These are phyloP conservation scores for Fusarium robinianum DNA, from an alignment of 2,329 filamentous ascomycete genomes.

Conservation along the genomic window DNA sequence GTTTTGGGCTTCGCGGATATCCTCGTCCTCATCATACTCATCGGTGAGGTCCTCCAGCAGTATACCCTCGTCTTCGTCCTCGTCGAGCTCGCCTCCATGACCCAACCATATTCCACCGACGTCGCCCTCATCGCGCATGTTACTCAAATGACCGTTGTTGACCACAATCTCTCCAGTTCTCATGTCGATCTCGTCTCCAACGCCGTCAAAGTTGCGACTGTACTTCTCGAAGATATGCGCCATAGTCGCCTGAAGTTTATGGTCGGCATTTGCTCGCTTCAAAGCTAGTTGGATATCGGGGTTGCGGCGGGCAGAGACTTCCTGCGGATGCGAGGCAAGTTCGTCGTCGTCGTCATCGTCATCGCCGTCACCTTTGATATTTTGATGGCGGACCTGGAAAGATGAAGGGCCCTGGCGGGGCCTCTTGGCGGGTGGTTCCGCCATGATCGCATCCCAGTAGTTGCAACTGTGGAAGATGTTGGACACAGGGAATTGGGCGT, in stretches of 20 bases:
- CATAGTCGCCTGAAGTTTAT: conserved; percentile 78
- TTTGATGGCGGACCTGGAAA: conserved; percentile 35
- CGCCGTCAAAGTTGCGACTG: conserved; percentile 75
- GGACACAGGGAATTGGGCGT: neutral
- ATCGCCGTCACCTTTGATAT: too few species aligned
- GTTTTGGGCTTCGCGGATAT: conserved; percentile 15
- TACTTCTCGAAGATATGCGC: conserved; percentile 92
- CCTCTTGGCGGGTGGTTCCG: conserved; percentile 64
- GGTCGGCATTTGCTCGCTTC: conserved; percentile 68
- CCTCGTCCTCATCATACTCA: conserved; percentile 25
- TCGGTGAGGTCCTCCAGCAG: conserved; percentile 41
- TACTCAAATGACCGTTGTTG: conserved; percentile 81
- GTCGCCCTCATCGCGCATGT: conserved; percentile 62
- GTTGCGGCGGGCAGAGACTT: conserved; percentile 46
- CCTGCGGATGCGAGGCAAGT: conserved; percentile 52
- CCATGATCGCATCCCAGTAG: neutral
- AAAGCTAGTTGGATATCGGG: conserved; percentile 55
- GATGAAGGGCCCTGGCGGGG: conserved; percentile 55
- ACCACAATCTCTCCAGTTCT: conserved; percentile 81
- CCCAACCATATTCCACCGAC: conserved; percentile 40
- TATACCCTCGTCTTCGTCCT: conserved; percentile 44
- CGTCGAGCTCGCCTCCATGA: conserved; percentile 38
- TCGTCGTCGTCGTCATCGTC: conserved; percentile 54
- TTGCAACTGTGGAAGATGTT: neutral
- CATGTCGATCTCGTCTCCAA: conserved; percentile 90